Conservation (phyloP, 2,329 filamentous ascomycete genomes). For the Ophiostoma ulmi region DNA sequence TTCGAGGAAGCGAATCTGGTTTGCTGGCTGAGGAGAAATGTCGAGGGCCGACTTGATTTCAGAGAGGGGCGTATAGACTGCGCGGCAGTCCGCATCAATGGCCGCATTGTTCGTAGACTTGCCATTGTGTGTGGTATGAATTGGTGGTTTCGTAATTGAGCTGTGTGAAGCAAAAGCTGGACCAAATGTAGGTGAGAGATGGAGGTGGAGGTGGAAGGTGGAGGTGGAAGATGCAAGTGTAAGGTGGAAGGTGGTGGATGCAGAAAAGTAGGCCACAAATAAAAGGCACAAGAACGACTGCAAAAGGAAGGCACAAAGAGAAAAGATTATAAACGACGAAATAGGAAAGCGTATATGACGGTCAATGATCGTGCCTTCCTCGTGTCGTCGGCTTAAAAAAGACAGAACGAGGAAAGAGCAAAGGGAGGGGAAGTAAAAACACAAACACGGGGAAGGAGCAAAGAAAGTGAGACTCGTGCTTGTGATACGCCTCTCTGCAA, state of each 20-base stretch:
- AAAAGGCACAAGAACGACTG: neutral
- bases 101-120: conserved; percentile 37
- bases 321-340: neutral
- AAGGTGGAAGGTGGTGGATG: neutral
- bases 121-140: conserved; percentile 32
- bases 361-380: neutral
- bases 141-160: neutral
- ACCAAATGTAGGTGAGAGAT: neutral
- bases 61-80: neutral
- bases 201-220: neutral
- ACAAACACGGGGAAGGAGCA: neutral
- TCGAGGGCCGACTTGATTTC: neutral
- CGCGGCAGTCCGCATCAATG: conserved; percentile 31
- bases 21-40: conserved; percentile 11
- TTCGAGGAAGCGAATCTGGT: conserved; percentile 54
- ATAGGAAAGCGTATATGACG: neutral
- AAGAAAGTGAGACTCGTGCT: neutral
- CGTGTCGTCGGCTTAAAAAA: conserved; percentile 17
- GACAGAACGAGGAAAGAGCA: neutral
- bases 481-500: neutral
- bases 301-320: neutral
- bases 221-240: neutral
- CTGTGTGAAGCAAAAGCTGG: neutral
- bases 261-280: neutral
- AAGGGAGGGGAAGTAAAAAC: neutral